These are phyloP conservation scores for Colletotrichum tabaci DNA, from an alignment of 2,329 filamentous ascomycete species.

Conservation along the genomic window DNA sequence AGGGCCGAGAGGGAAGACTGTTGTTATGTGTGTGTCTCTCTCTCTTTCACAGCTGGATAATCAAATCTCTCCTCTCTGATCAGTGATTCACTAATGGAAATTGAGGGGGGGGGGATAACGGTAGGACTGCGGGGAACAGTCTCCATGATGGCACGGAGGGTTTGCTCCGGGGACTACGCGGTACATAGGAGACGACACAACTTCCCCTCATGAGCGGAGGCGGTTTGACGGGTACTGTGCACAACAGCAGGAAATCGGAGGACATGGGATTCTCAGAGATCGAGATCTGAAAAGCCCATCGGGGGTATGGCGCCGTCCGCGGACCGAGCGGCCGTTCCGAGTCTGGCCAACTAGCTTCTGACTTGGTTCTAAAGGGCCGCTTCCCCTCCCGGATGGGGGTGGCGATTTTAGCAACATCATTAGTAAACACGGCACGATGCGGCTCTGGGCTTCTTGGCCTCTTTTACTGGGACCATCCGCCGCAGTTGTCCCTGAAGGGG, in stretches of 20 bases:
- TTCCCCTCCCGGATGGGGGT: too few relatives aligned
- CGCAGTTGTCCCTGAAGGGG: too few relatives aligned
- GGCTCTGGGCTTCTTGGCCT: not conserved
- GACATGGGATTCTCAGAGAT: conserved; percentile 25
- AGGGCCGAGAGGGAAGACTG: too few relatives aligned
- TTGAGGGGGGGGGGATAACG: too few relatives aligned
- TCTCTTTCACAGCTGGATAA: too few relatives aligned
- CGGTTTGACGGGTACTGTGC: too few relatives aligned
- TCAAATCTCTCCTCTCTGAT: too few relatives aligned
- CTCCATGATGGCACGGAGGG: not conserved
- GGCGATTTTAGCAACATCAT: not conserved
- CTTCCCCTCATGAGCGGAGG: not conserved
- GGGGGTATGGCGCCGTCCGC: not conserved
- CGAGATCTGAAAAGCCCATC: conserved; percentile 34
- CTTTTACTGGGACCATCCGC: too few relatives aligned
- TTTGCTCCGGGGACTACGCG: conserved; percentile 8
- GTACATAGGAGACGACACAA: not conserved
- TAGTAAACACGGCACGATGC: not conserved
- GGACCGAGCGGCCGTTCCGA: not conserved
- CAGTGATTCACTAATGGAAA: too few relatives aligned
- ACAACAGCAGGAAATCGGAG: too few relatives aligned
- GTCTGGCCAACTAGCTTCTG: not conserved
- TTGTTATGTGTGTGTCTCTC: too few relatives aligned
- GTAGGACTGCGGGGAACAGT: too few relatives aligned
- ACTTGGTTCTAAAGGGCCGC: not conserved